Evolutionary conservation across 192 early-diverging fungal genomes (phyloP), one percentile per base, ranked within the genome.

Genomic region (Coemansia erecta): DNA sequence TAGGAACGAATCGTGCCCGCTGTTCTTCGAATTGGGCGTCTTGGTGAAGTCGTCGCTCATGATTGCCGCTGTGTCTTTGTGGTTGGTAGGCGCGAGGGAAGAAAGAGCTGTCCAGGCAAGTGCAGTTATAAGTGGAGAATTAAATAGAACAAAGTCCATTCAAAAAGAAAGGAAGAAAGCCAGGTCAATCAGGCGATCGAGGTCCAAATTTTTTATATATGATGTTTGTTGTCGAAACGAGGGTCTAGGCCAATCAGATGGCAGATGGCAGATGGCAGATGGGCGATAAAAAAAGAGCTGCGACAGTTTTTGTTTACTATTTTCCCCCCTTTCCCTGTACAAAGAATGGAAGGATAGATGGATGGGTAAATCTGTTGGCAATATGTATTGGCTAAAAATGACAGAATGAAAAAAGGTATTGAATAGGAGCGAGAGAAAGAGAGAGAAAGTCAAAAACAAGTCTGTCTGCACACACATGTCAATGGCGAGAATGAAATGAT

Each of bases 121-220:
- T 54, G 53, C 53, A 40, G 35, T 18, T 35, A 54, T 21, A 40
- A 54, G 5, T 37, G 53, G 53, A 4, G 18, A 40, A 40, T 54
- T 54, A 40, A 54, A 54, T 13, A 54, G 37, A 33, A 54, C 53
- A 40, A 54, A 54, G 33, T 54, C 53, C 53, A 54, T 54, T 40
- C 53, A 54, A 40, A 21, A 40, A 21, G 4, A 21, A 12, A 40
- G 35, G 4, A 21, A 12, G 14, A 54, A 19, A 40, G 10, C 26
- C 6, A 37, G 11, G 23, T 2, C n/a, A 49, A 12, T 12, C 7
- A 50, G 21, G 21, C 14, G 35, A 11, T 37, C 10, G 35, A 37
- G 35, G 35, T 11, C 35, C 35, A 37, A 37, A 9, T 10, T 3
- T 37, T 37, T 37, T 31, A 31, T 31, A 5, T 31, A 2, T 31